Conservation (phyloP, 495 filamentous ascomycete genomes). For the Neurospora sp. region DNA sequence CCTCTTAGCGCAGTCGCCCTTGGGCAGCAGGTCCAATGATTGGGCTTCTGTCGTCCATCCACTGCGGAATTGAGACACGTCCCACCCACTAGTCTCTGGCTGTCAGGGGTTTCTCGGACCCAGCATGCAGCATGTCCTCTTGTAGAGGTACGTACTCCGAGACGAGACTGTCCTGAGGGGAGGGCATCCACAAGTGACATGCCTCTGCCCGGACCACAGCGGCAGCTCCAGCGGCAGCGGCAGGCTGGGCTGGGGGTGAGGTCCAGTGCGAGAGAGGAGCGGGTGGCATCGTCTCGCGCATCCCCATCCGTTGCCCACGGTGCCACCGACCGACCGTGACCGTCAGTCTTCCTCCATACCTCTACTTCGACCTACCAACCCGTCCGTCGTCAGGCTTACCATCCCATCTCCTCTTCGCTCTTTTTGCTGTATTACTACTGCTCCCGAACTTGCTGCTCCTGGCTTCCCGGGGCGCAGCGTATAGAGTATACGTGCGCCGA, state of each 20-base stretch:
- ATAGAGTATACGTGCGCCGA: constrained; percentile 13
- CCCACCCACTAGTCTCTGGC: not conserved
- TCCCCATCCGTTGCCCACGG: not conserved
- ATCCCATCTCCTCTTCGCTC: constrained; percentile 21
- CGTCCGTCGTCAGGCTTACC: constrained; percentile 15
- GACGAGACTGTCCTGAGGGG: not conserved
- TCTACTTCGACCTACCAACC: constrained; percentile 13
- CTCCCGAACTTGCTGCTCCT: constrained; percentile 23
- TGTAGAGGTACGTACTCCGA: not conserved
- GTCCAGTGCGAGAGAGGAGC: not conserved
- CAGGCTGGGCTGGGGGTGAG: not conserved
- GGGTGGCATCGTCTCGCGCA: not conserved
- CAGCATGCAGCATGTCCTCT: not conserved
- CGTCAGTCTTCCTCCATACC: constrained; percentile 14
- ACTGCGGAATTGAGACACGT: constrained; percentile 4
- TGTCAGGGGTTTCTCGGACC: constrained; percentile 13
- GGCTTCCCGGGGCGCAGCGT: constrained; percentile 28
- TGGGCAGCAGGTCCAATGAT: constrained; percentile 12
- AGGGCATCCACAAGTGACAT: not conserved
- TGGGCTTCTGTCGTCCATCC: constrained; percentile 10
- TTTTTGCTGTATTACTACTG: constrained; percentile 22
- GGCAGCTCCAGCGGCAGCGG: not conserved
- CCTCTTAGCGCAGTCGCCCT: constrained; percentile 17
- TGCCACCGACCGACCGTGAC: constrained; percentile 4
- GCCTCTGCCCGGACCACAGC: not conserved